Base-by-base conservation (phyloP, 2,329 filamentous ascomycete species). In the Coniochaeta sp. region DNA sequence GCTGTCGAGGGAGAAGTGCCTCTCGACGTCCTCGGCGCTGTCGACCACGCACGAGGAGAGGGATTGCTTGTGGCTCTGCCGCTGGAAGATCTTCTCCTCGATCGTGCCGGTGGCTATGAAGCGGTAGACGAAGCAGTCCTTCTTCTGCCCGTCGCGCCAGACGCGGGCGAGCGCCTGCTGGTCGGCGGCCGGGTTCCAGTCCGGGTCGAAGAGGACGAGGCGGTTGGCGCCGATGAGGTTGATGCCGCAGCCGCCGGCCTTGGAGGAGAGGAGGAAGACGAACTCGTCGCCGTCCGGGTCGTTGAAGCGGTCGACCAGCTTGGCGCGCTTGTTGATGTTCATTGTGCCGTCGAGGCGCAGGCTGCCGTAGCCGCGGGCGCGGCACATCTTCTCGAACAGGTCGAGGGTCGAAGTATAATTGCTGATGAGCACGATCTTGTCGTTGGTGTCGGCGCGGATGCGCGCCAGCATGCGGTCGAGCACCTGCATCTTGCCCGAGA, bases 51-150 rank as follows among this genome's bases (percentile, higher is more conserved):
- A 97, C 0, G 91, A 96, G 0, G 93, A 98, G 1, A 99, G 80
- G 8, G 91, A 96, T 75, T 99, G 95, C 76, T 99, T 99, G 79
- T 99, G 96, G 0, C 91, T 96, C 71, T 99, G 95, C 11, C 96
- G 89, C 74, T 99, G 95, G 77, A 99, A 99, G 67, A 99, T 97
- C 77, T 99, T 99, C 75, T 99, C 95, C 71, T 99, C 95, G 63
- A 99, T 99, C 0, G 93, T 97, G 4, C 95, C 95, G 0, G 96
- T 98, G 0, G 93, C 90, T 68, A 99, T 99, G 77, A 99, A 99
- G n/a, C 95, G 90, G 74, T 99, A 99, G 17, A 99, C 95, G 68
- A 99, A 99, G 70, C 95, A 99, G 70, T 99, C 95, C 72, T 99
- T 99, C 81, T 96, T 98, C 74, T 99, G 95, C 0, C 95, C 95